Evolutionary conservation across 208 protist genomes (phyloP).

Genomic region (Acanthamoeba royreba): DNA sequence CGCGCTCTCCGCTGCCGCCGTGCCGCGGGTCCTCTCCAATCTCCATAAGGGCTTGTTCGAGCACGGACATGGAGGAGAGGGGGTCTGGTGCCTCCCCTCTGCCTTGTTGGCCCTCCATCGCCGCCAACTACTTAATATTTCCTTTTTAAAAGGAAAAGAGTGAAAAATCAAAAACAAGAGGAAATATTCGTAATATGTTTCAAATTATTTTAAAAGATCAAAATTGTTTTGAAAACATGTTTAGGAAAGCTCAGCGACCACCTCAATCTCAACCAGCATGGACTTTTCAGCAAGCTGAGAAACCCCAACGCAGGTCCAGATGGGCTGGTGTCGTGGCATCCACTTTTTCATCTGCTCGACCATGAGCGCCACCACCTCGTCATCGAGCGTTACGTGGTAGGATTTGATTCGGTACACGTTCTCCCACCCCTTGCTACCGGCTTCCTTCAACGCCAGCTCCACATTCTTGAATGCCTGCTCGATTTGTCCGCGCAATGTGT

Average conservation of each 20-base stretch:
- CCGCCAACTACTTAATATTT: too few species aligned
- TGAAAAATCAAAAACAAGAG: too few species aligned
- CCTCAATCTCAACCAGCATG: neutral
- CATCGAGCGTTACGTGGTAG: neutral
- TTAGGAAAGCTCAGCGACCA: neutral
- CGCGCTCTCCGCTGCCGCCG: too few species aligned
- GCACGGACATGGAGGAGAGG: too few species aligned
- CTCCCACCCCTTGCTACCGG: neutral
- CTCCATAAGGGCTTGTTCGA: too few species aligned
- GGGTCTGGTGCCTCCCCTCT: too few species aligned
- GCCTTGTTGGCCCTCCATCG: too few species aligned
- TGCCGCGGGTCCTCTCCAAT: too few species aligned
- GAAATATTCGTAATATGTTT: too few species aligned
- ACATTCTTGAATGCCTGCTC: conserved; percentile 26
- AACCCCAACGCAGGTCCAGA: neutral
- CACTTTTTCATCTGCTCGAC: conserved; percentile 19
- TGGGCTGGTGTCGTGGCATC: neutral
- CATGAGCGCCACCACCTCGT: neutral
- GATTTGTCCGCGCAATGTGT: neutral
- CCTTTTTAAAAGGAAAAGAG: too few species aligned
- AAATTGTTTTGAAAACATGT: too few species aligned
- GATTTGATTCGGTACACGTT: neutral
- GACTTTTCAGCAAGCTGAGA: neutral
- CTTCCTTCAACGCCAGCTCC: neutral
- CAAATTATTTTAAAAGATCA: too few species aligned